Evolutionary conservation across 2,329 filamentous ascomycete species (phyloP).

Genomic region (Ophiocordyceps sinensis): DNA sequence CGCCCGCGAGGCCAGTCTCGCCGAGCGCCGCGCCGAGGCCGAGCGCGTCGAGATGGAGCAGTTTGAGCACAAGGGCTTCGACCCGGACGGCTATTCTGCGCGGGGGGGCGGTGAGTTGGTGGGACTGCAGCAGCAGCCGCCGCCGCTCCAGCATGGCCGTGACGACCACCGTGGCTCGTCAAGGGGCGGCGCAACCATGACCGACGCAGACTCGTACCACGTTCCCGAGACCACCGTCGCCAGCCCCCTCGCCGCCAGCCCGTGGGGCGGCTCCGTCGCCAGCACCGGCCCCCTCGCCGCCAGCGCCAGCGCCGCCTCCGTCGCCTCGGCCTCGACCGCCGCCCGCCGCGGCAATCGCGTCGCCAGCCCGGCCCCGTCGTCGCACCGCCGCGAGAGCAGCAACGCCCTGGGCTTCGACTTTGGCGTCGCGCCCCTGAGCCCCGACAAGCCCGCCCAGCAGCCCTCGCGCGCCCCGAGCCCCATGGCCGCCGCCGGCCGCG

Average conservation of each 20-base stretch:
- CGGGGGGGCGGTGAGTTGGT: no score
- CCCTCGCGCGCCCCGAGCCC: constrained; percentile 2
- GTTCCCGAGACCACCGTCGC: constrained; percentile 5
- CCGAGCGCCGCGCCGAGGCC: constrained; percentile 26
- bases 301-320: background rate
- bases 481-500: no score
- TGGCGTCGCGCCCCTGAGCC: constrained; percentile 3
- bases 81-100: constrained; percentile 15
- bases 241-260: constrained; percentile 5
- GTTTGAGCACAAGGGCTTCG: constrained; percentile 30
- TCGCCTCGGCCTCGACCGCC: constrained; percentile 3
- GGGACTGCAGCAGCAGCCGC: no score
- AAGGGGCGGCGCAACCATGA: constrained; percentile 3
- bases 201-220: constrained; percentile 6
- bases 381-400: background rate
- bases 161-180: constrained; percentile 19
- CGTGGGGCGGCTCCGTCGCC: constrained; percentile 4
- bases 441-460: background rate
- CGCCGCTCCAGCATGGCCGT: no score
- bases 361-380: constrained; percentile 4
- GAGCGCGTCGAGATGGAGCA: constrained; percentile 37
- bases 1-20: constrained; percentile 32
- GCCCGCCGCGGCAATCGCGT: constrained; percentile 1
- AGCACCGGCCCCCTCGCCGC: constrained; percentile 2
- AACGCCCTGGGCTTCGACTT: constrained; percentile 6